These are phyloP conservation scores for Talaromyces verruculosus DNA, from an alignment of 2,329 filamentous ascomycete species.

Conservation along the genomic window DNA sequence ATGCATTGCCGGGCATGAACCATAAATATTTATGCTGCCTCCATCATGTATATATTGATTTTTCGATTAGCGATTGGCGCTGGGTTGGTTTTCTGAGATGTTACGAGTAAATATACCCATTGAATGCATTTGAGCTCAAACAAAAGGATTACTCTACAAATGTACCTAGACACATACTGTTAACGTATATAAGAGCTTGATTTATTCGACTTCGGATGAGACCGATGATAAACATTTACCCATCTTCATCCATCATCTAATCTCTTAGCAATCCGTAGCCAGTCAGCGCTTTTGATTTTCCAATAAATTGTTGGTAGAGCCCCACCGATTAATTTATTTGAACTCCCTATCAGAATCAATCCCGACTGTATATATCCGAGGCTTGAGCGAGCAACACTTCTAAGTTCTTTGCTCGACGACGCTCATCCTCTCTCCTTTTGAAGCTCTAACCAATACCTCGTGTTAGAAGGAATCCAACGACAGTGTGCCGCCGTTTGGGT, in stretches of 20 bases:
- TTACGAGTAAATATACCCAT: slow-evolving; percentile 1
- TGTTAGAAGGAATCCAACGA: not conserved
- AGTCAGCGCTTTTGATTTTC: not conserved
- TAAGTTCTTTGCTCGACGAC: not conserved
- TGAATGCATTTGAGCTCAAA: not conserved
- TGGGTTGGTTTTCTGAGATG: not conserved
- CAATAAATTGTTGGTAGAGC: not conserved
- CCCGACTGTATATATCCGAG: not conserved
- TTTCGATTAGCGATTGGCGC: not conserved
- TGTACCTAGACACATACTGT: too few relatives aligned
- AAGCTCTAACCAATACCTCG: not conserved
- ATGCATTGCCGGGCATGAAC: not conserved
- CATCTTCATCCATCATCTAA: not conserved
- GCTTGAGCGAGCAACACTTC: not conserved
- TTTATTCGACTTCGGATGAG: not conserved
- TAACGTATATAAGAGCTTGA: not conserved
- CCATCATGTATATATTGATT: not conserved
- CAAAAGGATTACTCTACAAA: not conserved
- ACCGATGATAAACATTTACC: not conserved
- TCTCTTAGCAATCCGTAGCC: not conserved
- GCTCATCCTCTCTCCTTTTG: not conserved
- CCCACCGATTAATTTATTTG: not conserved
- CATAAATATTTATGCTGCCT: too few relatives aligned
- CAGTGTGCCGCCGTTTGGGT: not conserved
- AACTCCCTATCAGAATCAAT: not conserved